phyloP scores from a whole-genome alignment of 2,329 filamentous ascomycete species.

The Aspergillus chevalieri region DNA sequence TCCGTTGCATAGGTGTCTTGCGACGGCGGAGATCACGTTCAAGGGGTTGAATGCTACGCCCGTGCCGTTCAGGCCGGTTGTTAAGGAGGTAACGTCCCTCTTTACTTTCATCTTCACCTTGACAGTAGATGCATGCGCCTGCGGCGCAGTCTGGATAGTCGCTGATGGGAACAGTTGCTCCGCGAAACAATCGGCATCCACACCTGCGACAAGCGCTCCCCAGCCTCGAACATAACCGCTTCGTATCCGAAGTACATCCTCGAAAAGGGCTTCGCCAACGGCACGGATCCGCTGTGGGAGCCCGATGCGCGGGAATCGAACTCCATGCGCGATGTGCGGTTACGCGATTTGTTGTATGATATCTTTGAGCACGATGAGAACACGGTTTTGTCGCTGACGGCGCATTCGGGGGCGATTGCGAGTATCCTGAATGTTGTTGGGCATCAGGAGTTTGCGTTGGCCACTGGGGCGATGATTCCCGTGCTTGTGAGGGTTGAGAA shows the following conservation, averaged over 20 bases:
- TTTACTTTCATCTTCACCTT: no score
- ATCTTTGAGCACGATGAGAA: slow-evolving; percentile 46
- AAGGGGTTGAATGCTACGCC: slow-evolving; percentile 40
- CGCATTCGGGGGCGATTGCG: slow-evolving; percentile 55
- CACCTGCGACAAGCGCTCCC: slow-evolving; percentile 55
- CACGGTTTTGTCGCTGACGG: slow-evolving; percentile 50
- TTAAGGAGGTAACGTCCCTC: slow-evolving; percentile 46
- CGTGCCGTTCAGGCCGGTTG: slow-evolving; percentile 45
- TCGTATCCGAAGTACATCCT: slow-evolving; percentile 48
- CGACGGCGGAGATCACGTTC: slow-evolving; percentile 53
- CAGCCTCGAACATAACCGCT: slow-evolving; percentile 41
- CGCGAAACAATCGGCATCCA: slow-evolving; percentile 56
- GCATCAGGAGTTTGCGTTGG: slow-evolving; percentile 43
- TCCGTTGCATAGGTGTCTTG: slow-evolving; percentile 53
- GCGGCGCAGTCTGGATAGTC: neutral
- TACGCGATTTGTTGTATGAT: slow-evolving; percentile 46
- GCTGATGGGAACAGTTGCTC: slow-evolving; percentile 33
- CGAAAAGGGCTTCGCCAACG: slow-evolving; percentile 49
- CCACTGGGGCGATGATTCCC: slow-evolving; percentile 48
- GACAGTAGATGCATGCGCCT: neutral
- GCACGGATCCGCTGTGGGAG: slow-evolving; percentile 48
- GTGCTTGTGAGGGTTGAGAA: slow-evolving; percentile 43
- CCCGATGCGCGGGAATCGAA: slow-evolving; percentile 45
- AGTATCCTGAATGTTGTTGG: slow-evolving; percentile 44
- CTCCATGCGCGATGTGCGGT: slow-evolving; percentile 43